Evolutionary conservation across 768 basidiomycete genomes (phyloP), one percentile per base, ranked within the genome.

Genomic region (Suillus hirtellus): DNA sequence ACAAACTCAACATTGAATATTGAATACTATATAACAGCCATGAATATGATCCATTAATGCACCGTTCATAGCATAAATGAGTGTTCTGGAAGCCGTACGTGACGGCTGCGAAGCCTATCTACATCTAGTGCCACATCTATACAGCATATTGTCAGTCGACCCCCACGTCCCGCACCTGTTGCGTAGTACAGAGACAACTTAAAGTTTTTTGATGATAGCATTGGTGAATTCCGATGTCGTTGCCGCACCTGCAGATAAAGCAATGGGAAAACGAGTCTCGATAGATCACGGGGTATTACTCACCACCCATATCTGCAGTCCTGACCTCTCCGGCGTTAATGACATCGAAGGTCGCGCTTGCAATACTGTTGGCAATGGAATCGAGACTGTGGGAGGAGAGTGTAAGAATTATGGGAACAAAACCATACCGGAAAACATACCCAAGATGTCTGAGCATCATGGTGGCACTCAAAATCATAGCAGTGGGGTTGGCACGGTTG

Each of bases 401-500:
- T 50, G 65, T 65, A 19, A 54, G 64, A 50, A 64, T 21, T 40
- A 6, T 60, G 44, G 21, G 35, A 71, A 55, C 70, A 72, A 76
- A 67, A 63, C 69, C 19, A 19, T 55, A 8, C 2, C 1, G 17
- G 31, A 21, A 21, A 59, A 74, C 87, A 72, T 79, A 95, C 86
- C 96, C 96, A 64, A 99, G 87, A 76, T 97, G 95, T 69, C 96
- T 85, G 66, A 99, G 87, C 89, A 99, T 93, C 89, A 99, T 96
- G 46, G 96, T 96, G 40, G 96, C 92, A 66, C 93, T 95, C 64
- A 99, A 87, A 74, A 99, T 90, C 88, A 98, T 96, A 42, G 96
- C 97, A 53, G 96, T 91, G 15, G 97, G 97, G 81, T 99, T 99
- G 66, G 95, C 95, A 66, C 89, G 88, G 82, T 95, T 92, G 65